A percentile compares a stretch with the other conserved stretches of the same genome.
Conservation (phyloP, 768 basidiomycete genomes). For the Lentinula boryana region DNA sequence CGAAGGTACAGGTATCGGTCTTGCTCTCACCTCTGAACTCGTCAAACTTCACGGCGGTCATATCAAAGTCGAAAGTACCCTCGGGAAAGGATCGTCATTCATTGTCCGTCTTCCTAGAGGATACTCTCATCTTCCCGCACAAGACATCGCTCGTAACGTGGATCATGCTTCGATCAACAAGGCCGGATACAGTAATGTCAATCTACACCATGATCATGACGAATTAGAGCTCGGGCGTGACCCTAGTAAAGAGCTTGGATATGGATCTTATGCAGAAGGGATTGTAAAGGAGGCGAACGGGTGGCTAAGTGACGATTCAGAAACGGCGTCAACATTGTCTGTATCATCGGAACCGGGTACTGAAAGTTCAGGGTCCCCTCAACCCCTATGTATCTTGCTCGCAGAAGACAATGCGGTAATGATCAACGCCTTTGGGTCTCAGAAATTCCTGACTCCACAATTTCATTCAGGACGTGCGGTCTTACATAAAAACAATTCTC, state of each 20-base stretch:
- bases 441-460: background rate
- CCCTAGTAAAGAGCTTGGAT: background rate
- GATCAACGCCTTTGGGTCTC: background rate
- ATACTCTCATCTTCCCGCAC: background rate
- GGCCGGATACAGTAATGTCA: background rate
- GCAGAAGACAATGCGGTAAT: conserved; percentile 6
- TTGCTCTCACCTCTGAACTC: conserved; percentile 7
- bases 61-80: conserved; percentile 1
- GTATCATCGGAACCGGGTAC: background rate
- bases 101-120: conserved; percentile 2
- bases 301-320: conserved; percentile 7
- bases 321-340: conserved; percentile 1
- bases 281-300: conserved; percentile 5
- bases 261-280: conserved; percentile 1
- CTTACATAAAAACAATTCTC: conserved; percentile 6
- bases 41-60: conserved; percentile 6
- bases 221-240: background rate
- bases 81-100: conserved; percentile 4
- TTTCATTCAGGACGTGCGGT: background rate
- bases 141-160: background rate
- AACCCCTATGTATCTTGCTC: background rate
- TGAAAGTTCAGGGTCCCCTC: background rate
- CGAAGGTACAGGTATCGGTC: conserved; percentile 7
- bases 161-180: background rate
- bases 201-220: background rate